These are phyloP conservation scores for Vachellia pachyceras DNA, from an alignment of 306 rosid genomes.

Conservation along the genomic window DNA sequence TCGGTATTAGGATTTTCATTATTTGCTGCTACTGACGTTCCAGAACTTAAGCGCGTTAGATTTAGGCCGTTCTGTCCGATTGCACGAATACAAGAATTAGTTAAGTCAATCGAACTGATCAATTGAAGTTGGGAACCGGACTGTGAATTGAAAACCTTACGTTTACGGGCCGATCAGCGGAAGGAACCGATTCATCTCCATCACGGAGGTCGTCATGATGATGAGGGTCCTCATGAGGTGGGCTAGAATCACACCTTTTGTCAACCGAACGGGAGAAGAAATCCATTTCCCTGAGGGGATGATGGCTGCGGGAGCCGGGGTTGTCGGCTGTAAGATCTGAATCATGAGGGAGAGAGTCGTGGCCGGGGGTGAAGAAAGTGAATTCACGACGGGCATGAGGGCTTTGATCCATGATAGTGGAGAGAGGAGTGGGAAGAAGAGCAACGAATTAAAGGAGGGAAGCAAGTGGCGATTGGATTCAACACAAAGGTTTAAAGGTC, in stretches of 20 bases:
- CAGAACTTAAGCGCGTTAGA: conserved; percentile 33
- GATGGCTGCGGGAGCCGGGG: not conserved
- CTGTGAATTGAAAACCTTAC: conserved; percentile 33
- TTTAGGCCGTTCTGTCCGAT: conserved; percentile 44
- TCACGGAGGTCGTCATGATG: not conserved
- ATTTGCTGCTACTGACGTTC: not conserved
- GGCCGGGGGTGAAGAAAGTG: conserved; percentile 38
- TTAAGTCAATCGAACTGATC: not conserved
- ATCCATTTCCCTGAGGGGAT: conserved; percentile 52
- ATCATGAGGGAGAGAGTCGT: conserved; percentile 19
- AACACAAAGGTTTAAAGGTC: conserved; percentile 33
- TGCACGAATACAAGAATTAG: not conserved
- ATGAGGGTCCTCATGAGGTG: not conserved
- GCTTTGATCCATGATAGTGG: conserved; percentile 21
- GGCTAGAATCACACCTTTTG: not conserved
- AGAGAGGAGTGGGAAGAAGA: not conserved
- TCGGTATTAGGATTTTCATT: conserved; percentile 32
- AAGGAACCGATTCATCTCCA: conserved; percentile 5
- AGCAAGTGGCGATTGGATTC: conserved; percentile 26
- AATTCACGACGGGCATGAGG: conserved; percentile 43
- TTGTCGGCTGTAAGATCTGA: not conserved
- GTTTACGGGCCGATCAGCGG: conserved; percentile 27
- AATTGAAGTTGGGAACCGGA: not conserved
- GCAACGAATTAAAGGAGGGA: not conserved
- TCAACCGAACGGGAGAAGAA: conserved; percentile 39